phyloP scores from a whole-genome alignment of 2,329 filamentous ascomycete species.

The Sporothrix variecibatus region DNA sequence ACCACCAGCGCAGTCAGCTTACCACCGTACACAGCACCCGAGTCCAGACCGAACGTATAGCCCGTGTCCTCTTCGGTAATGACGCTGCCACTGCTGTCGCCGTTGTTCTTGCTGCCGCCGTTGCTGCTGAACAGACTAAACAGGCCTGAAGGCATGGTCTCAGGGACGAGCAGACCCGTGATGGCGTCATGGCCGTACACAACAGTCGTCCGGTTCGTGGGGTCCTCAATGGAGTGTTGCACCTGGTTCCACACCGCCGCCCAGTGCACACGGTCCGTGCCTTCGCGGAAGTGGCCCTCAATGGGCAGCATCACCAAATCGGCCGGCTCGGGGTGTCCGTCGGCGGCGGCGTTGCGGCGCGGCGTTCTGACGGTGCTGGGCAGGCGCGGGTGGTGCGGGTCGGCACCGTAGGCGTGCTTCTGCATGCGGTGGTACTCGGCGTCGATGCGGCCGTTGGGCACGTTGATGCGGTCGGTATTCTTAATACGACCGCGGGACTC shows the following conservation, averaged over 20 bases:
- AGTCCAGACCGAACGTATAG: slow-evolving; percentile 85
- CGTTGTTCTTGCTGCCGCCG: neutral
- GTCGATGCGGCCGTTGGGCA: slow-evolving; percentile 31
- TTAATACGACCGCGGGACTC: slow-evolving; percentile 29
- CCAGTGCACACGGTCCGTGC: slow-evolving; percentile 59
- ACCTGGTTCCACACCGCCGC: slow-evolving; percentile 61
- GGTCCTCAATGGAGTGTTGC: slow-evolving; percentile 42
- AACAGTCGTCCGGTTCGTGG: slow-evolving; percentile 59
- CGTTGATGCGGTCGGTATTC: slow-evolving; percentile 24
- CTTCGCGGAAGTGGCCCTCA: slow-evolving; percentile 46
- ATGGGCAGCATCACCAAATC: slow-evolving; percentile 39
- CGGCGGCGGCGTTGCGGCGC: neutral
- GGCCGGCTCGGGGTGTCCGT: slow-evolving; percentile 24
- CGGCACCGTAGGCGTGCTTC: slow-evolving; percentile 26
- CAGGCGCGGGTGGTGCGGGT: slow-evolving; percentile 27
- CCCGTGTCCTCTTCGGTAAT: slow-evolving; percentile 39
- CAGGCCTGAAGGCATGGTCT: neutral
- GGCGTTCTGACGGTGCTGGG: slow-evolving; percentile 1
- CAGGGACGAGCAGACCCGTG: slow-evolving; percentile 58
- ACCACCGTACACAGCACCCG: slow-evolving; percentile 75
- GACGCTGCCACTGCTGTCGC: slow-evolving; percentile 33
- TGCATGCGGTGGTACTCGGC: slow-evolving; percentile 30
- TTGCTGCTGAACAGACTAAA: slow-evolving; percentile 17
- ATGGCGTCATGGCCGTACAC: slow-evolving; percentile 88
- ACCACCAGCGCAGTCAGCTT: slow-evolving; percentile 77